phyloP scores from a whole-genome alignment of 129 eudicot species.

The Oenanthe sinensis region DNA sequence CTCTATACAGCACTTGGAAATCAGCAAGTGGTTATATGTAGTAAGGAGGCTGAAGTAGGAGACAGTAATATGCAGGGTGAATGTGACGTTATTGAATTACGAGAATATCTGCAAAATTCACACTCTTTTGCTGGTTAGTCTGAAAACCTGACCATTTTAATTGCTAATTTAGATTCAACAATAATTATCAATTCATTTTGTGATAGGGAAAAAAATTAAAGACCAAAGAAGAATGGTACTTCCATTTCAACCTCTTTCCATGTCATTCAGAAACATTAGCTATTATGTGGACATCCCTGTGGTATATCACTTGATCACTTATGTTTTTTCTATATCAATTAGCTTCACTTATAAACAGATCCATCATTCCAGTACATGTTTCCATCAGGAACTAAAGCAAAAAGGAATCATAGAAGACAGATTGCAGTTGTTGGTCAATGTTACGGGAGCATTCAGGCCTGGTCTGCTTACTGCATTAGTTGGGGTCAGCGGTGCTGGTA shows the following conservation, averaged over 20 bases:
- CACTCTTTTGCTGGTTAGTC: conserved; percentile 63
- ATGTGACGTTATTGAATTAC: conserved; percentile 32
- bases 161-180: neutral
- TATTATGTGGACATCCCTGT: conserved; percentile 72
- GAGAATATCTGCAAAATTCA: conserved; percentile 62
- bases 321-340: neutral
- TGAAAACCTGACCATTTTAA: neutral
- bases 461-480: conserved; percentile 93
- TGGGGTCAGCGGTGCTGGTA: conserved; percentile 99
- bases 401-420: conserved; percentile 48
- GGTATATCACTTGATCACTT: conserved; percentile 34
- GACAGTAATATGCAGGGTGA: conserved; percentile 30
- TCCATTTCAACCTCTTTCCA: conserved; percentile 85
- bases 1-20: conserved; percentile 46
- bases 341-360: neutral
- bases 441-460: conserved; percentile 84
- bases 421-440: conserved; percentile 61
- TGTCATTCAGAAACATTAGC: conserved; percentile 66
- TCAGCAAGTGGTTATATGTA: conserved; percentile 36
- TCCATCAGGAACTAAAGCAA: conserved; percentile 61
- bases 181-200: neutral
- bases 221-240: conserved; percentile 80
- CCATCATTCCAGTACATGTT: neutral
- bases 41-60: conserved; percentile 19
- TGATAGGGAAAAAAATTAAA: conserved; percentile 22